Evolutionary conservation across 2,329 filamentous ascomycete genomes (phyloP).

Genomic region (Microdochium paspali): DNA sequence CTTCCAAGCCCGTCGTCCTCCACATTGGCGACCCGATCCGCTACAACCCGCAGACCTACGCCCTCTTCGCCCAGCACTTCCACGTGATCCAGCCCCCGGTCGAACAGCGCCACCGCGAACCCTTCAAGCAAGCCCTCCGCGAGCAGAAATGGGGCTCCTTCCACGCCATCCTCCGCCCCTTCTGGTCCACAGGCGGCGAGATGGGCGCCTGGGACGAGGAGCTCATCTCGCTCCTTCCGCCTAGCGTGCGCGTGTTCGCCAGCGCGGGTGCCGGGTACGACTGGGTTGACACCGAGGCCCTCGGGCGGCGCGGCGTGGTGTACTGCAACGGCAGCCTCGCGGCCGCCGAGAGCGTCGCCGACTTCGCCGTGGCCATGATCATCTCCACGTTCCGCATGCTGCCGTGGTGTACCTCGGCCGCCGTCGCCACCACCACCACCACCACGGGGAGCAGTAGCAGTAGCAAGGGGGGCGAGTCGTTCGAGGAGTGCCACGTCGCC

Average conservation of each 20-base stretch:
- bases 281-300: constrained; percentile 48
- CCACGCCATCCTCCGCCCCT: constrained; percentile 41
- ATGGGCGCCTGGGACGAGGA: constrained; percentile 55
- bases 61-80: constrained; percentile 30
- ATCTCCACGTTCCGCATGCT: constrained; percentile 61
- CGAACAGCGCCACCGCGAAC: constrained; percentile 38
- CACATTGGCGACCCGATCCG: constrained; percentile 60
- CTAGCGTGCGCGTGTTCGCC: constrained; percentile 45
- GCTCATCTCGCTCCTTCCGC: constrained; percentile 43
- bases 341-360: constrained; percentile 63
- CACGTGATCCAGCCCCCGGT: constrained; percentile 40
- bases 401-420: constrained; percentile 52
- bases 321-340: constrained; percentile 68
- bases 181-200: constrained; percentile 56
- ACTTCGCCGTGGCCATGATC: constrained; percentile 60
- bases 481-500: constrained; percentile 48
- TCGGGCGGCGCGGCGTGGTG: constrained; percentile 54
- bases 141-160: constrained; percentile 47
- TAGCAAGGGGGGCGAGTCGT: constrained; percentile 29
- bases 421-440: constrained; percentile 40
- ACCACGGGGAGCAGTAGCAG: too few species aligned
- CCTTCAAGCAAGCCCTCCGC: constrained; percentile 37
- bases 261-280: constrained; percentile 53
- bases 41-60: constrained; percentile 38
- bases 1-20: constrained; percentile 48